Percentiles rank a stretch among this genome's conserved stretches.
Conservation (phyloP, 768 basidiomycete species). For the Tephrocybe sp. region DNA sequence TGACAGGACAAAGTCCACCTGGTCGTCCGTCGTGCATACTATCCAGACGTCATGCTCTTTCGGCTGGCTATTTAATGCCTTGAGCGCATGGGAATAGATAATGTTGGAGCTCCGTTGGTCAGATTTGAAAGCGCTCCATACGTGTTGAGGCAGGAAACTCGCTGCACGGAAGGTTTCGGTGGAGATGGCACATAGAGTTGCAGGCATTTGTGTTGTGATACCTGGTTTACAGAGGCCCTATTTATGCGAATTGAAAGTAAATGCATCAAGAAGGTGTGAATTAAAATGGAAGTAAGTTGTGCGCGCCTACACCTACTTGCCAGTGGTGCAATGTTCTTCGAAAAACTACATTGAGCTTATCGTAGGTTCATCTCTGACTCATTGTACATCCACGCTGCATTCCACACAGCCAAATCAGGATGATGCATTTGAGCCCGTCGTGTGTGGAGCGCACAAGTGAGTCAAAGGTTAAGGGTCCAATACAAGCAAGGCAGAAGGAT, state of each 20-base stretch:
- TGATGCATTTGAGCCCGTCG: background rate
- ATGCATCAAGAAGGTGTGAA: constrained; percentile 4
- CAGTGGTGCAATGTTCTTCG: background rate
- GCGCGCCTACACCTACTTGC: constrained; percentile 5
- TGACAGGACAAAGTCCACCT: constrained; percentile 8
- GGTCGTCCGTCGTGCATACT: constrained; percentile 33
- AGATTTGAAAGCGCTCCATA: constrained; percentile 26
- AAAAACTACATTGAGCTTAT: background rate
- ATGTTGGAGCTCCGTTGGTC: constrained; percentile 27
- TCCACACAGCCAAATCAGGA: constrained; percentile 1
- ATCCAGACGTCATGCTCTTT: constrained; percentile 19
- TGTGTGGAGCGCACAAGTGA: background rate
- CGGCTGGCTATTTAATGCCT: background rate
- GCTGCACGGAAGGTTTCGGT: constrained; percentile 22
- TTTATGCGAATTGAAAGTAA: background rate
- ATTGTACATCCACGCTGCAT: background rate
- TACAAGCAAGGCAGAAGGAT: too few species aligned
- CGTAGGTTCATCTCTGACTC: background rate
- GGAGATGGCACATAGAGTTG: background rate
- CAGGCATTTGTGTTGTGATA: constrained; percentile 7
- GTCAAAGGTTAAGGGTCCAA: too few species aligned
- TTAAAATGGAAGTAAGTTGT: background rate
- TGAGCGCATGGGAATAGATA: constrained; percentile 18
- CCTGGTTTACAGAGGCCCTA: background rate
- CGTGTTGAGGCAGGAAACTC: constrained; percentile 23